Percentiles rank a stretch among this genome's conserved stretches.
phyloP scores from a whole-genome alignment of 768 basidiomycete species.

The Hemileccinum impolitum region DNA sequence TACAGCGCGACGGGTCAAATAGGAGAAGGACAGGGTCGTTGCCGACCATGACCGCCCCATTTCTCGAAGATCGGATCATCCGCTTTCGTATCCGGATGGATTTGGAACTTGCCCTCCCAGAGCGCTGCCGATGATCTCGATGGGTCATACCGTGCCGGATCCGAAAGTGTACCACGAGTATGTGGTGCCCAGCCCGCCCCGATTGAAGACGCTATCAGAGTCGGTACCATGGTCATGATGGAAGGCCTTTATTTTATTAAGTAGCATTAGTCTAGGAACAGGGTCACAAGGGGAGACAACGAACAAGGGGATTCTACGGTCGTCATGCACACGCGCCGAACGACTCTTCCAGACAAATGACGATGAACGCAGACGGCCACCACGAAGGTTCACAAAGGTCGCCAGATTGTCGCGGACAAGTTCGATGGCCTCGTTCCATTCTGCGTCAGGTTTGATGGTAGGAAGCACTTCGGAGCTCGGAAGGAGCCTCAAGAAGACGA shows the following conservation, averaged over 20 bases:
- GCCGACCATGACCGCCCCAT: constrained; percentile 27
- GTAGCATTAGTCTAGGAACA: constrained; percentile 19
- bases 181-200: constrained; percentile 65
- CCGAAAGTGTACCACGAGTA: constrained; percentile 55
- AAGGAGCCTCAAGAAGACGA: constrained; percentile 56
- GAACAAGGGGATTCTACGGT: constrained; percentile 43
- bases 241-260: constrained; percentile 53
- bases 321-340: constrained; percentile 51
- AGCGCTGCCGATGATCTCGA: constrained; percentile 78
- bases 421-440: constrained; percentile 78
- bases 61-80: constrained; percentile 51
- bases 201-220: constrained; percentile 68
- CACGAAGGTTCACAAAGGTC: constrained; percentile 80
- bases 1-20: constrained; percentile 11
- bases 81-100: constrained; percentile 79
- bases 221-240: constrained; percentile 74
- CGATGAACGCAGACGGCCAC: constrained; percentile 83
- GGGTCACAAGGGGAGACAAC: constrained; percentile 32
- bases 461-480: constrained; percentile 64
- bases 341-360: constrained; percentile 84
- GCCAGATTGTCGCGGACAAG: constrained; percentile 83
- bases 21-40: constrained; percentile 13
- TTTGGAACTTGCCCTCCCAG: constrained; percentile 81
- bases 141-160: constrained; percentile 74
- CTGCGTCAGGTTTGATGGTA: constrained; percentile 52